Conservation (phyloP, 176 grass and related monocot genomes). For the Triticum turgidum region DNA sequence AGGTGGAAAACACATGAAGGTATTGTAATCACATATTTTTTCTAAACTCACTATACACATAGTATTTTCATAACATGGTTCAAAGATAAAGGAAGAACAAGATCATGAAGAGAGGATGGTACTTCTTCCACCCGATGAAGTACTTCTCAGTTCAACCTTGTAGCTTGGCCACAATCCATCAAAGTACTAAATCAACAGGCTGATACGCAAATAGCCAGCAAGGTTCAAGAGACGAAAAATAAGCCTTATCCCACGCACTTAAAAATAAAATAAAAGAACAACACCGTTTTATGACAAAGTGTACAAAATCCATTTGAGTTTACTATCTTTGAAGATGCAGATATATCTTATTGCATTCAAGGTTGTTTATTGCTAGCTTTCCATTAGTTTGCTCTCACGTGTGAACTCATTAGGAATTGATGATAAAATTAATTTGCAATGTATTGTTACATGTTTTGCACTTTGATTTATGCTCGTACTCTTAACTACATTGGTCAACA, state of each 20-base stretch:
- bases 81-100: constrained; percentile 62
- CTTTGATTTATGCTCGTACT: neutral
- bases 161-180: constrained; percentile 59
- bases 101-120: constrained; percentile 55
- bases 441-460: neutral
- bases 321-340: neutral
- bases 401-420: neutral
- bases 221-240: neutral
- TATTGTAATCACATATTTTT: constrained; percentile 16
- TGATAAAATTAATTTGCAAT: neutral
- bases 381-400: neutral
- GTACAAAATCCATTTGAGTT: neutral
- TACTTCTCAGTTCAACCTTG: constrained; percentile 51
- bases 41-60: neutral
- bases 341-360: neutral
- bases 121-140: constrained; percentile 79
- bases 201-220: neutral
- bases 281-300: neutral
- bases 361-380: neutral
- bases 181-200: neutral
- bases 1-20: neutral
- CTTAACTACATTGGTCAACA: neutral
- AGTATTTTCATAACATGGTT: constrained; percentile 55
- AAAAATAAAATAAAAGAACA: neutral
- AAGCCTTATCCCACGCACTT: neutral